Evolutionary conservation across 345 rosid genomes (phyloP).

Genomic region (Raphanus raphanistrum): DNA sequence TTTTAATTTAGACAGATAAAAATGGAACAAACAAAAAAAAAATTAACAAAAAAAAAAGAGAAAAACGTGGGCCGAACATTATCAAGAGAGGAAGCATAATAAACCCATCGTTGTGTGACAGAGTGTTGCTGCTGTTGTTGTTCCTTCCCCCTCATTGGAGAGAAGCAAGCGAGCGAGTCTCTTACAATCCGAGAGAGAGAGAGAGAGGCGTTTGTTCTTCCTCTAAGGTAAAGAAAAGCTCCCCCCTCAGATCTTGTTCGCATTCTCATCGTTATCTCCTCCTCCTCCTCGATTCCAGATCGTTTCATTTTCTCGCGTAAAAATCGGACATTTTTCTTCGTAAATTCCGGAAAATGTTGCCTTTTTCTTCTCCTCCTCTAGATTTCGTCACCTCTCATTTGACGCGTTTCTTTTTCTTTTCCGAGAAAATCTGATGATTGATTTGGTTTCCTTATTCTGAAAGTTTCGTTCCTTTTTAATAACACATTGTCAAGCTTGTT

Average conservation of each 20-base stretch:
- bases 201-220: conserved; percentile 25
- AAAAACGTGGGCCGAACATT: conserved; percentile 35
- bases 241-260: conserved; percentile 17
- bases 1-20: no score
- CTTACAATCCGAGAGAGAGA: conserved; percentile 3
- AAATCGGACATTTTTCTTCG: conserved; percentile 1
- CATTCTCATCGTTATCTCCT: no score
- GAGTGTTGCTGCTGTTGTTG: conserved; percentile 18
- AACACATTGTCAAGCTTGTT: conserved; percentile 14
- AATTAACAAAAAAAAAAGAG: not conserved
- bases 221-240: conserved; percentile 4
- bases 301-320: not conserved
- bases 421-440: conserved; percentile 2
- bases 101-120: conserved; percentile 30
- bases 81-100: conserved; percentile 24
- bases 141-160: conserved; percentile 11
- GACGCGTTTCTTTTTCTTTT: not conserved
- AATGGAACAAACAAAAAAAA: not conserved
- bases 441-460: not conserved
- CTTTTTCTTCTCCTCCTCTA: conserved; percentile 8
- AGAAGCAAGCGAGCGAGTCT: conserved; percentile 23
- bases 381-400: not conserved
- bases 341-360: conserved; percentile 24
- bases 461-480: conserved; percentile 12
- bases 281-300: conserved; percentile 20